phyloP scores from a whole-genome alignment of 768 basidiomycete species.

The Paxillus involutus region DNA sequence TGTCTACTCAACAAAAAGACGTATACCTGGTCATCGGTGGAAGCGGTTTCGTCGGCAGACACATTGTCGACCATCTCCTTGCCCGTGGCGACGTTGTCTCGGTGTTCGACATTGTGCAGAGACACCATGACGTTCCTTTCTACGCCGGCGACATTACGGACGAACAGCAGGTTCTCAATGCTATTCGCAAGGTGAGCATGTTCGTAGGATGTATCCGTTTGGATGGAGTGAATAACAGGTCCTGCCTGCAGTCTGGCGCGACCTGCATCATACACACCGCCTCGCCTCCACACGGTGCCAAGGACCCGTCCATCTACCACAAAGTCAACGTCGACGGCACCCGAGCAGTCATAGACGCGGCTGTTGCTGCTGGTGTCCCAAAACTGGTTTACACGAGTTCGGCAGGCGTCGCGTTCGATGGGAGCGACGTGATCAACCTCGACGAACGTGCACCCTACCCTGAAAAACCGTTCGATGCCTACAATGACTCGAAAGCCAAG shows the following conservation, averaged over 20 bases:
- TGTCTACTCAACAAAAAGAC: conserved; percentile 43
- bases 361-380: conserved; percentile 64
- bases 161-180: conserved; percentile 66
- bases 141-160: conserved; percentile 89
- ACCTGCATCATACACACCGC: conserved; percentile 97
- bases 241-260: conserved; percentile 60
- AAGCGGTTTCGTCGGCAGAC: conserved; percentile 87
- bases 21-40: conserved; percentile 92
- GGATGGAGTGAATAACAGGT: background rate
- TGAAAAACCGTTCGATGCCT: conserved; percentile 77
- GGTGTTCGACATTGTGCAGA: conserved; percentile 90
- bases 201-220: background rate
- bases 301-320: conserved; percentile 72
- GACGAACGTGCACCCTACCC: conserved; percentile 87
- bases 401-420: conserved; percentile 88
- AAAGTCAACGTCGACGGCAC: conserved; percentile 96
- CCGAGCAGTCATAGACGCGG: conserved; percentile 79
- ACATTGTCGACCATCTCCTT: conserved; percentile 84
- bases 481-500: conserved; percentile 91
- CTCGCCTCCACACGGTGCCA: conserved; percentile 71
- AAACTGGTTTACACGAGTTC: conserved; percentile 96
- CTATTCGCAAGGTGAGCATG: conserved; percentile 65
- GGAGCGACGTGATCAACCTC: conserved; percentile 73
- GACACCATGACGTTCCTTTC: conserved; percentile 84
- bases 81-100: conserved; percentile 79